These are phyloP conservation scores for Candida ponderosae DNA, from an alignment of 805 yeast species.

Conservation along the genomic window DNA sequence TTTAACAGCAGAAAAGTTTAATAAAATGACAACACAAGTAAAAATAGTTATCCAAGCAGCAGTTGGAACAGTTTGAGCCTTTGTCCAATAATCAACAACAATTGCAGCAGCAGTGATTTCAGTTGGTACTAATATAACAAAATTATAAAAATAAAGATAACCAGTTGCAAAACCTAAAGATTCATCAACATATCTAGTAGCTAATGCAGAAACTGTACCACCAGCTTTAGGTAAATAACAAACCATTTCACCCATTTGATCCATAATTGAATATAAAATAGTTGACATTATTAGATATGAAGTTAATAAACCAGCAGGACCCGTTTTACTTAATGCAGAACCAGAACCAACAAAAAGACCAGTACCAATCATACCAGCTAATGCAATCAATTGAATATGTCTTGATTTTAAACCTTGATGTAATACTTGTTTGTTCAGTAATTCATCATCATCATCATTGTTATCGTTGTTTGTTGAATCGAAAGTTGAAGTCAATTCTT, in stretches of 20 bases:
- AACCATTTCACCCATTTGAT: conserved; percentile 60
- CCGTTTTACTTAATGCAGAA: conserved; percentile 51
- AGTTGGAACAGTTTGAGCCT: conserved; percentile 45
- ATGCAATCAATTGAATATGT: conserved; percentile 74
- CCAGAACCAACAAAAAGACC: conserved; percentile 77
- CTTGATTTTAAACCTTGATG: conserved; percentile 39
- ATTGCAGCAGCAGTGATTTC: conserved; percentile 59
- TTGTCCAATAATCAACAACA: conserved; percentile 38
- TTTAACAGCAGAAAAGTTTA: conserved; percentile 50
- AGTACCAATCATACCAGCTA: conserved; percentile 81
- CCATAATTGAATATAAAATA: conserved; percentile 60
- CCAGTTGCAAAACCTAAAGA: conserved; percentile 21
- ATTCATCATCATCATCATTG: not conserved
- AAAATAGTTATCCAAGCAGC: conserved; percentile 58
- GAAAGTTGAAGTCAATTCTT: too few species aligned
- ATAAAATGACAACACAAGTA: conserved; percentile 33
- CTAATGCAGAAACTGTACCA: conserved; percentile 53
- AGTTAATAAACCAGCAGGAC: conserved; percentile 62
- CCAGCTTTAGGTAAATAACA: conserved; percentile 55
- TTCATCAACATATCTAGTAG: conserved; percentile 41
- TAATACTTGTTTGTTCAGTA: conserved; percentile 4
- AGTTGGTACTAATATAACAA: conserved; percentile 20
- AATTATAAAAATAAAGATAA: conserved; percentile 21
- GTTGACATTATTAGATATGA: conserved; percentile 58
- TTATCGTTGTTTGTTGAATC: not conserved